phyloP scores from a whole-genome alignment of 805 yeast genomes.

The Spathaspora boniae region DNA sequence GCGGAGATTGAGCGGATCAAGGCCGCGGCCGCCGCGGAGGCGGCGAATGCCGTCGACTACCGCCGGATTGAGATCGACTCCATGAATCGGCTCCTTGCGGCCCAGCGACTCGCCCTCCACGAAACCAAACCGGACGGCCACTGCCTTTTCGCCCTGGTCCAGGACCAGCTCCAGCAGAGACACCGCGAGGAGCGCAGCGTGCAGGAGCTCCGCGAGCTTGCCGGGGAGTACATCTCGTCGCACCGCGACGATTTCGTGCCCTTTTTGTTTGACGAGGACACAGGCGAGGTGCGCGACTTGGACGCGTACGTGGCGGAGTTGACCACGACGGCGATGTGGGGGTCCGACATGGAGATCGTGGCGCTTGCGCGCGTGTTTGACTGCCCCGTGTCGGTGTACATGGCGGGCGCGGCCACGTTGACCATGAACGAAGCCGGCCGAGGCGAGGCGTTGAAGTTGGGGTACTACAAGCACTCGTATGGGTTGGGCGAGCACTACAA shows the following conservation, averaged over 20 bases:
- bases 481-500: conserved; percentile 96
- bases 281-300: conserved; percentile 60
- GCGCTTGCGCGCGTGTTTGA: conserved; percentile 73
- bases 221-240: conserved; percentile 62
- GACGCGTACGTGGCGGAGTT: conserved; percentile 66
- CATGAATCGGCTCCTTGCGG: conserved; percentile 49
- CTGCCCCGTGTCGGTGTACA: conserved; percentile 71
- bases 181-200: conserved; percentile 37
- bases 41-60: conserved; percentile 60
- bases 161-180: conserved; percentile 67
- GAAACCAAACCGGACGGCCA: conserved; percentile 92
- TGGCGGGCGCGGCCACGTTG: conserved; percentile 72
- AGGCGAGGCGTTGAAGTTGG: conserved; percentile 60
- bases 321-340: conserved; percentile 87
- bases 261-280: conserved; percentile 75
- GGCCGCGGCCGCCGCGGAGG: conserved; percentile 70
- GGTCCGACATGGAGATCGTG: conserved; percentile 87
- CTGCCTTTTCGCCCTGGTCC: conserved; percentile 82
- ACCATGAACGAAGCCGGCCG: conserved; percentile 57
- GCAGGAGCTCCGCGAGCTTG: conserved; percentile 55
- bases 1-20: conserved; percentile 61
- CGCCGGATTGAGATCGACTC: conserved; percentile 69
- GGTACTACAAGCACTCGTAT: conserved; percentile 78
- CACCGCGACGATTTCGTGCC: conserved; percentile 75
- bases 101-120: conserved; percentile 48